Evolutionary conservation across 495 filamentous ascomycete genomes (phyloP).

Genomic region (Chaetomium cochliodes): DNA sequence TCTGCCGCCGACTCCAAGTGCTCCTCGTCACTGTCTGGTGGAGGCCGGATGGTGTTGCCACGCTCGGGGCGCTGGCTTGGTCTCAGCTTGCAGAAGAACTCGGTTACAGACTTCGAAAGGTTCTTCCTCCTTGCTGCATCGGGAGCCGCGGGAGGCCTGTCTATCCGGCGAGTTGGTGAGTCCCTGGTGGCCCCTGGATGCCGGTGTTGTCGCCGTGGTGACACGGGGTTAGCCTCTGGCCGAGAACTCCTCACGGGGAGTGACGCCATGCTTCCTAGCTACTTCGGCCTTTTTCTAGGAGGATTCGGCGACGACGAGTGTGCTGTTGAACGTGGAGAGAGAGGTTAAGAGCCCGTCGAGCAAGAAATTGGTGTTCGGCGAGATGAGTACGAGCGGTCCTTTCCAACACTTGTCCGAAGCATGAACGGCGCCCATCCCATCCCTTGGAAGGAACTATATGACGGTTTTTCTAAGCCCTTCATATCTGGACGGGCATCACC

Average conservation of each 20-base stretch:
- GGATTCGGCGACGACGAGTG: too few relatives aligned
- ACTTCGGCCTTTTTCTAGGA: neutral
- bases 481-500: too few relatives aligned
- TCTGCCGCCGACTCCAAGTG: neutral
- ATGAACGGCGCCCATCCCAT: too few relatives aligned
- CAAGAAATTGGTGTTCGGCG: too few relatives aligned
- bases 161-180: neutral
- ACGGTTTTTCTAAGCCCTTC: too few relatives aligned
- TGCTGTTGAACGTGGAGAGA: too few relatives aligned
- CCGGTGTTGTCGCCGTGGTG: neutral
- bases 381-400: neutral
- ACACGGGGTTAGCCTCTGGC: neutral
- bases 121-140: conserved; percentile 2
- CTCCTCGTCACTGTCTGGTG: neutral
- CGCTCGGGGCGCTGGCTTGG: conserved; percentile 46
- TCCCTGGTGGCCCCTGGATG: neutral
- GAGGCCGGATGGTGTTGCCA: conserved; percentile 39
- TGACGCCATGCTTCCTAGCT: neutral
- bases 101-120: conserved; percentile 28
- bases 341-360: too few relatives aligned
- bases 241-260: neutral
- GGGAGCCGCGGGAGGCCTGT: neutral
- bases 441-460: too few relatives aligned
- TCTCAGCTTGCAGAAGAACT: conserved; percentile 37
- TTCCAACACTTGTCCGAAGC: neutral